These are phyloP conservation scores for Sporobolomyces phaffii DNA, from an alignment of 768 basidiomycete genomes.

Conservation along the genomic window DNA sequence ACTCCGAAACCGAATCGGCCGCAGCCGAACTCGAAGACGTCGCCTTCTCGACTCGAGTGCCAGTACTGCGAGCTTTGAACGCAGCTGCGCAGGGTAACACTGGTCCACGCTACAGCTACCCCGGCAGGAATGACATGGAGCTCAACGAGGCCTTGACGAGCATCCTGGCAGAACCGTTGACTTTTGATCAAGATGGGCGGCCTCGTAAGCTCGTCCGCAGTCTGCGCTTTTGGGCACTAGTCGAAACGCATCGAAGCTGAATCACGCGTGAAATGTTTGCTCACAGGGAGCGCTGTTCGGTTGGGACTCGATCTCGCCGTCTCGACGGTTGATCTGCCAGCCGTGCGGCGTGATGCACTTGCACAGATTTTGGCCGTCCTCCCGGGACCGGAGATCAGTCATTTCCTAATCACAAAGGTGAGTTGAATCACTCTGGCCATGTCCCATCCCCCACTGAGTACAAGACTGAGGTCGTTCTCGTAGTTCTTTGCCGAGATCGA, in stretches of 20 bases:
- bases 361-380: slow-evolving; percentile 33
- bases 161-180: slow-evolving; percentile 33
- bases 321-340: slow-evolving; percentile 20
- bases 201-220: slow-evolving; percentile 17
- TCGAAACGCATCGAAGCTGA: neutral
- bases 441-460: too few relatives aligned
- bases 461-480: too few relatives aligned
- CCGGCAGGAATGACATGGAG: slow-evolving; percentile 24
- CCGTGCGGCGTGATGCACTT: slow-evolving; percentile 16
- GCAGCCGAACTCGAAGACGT: slow-evolving; percentile 33
- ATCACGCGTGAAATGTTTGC: too few relatives aligned
- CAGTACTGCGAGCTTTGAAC: slow-evolving; percentile 23
- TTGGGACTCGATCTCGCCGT: slow-evolving; percentile 39
- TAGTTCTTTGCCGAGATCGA: slow-evolving; percentile 22
- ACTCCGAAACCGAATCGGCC: slow-evolving; percentile 35
- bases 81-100: slow-evolving; percentile 12
- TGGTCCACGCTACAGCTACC: slow-evolving; percentile 1
- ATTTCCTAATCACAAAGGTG: slow-evolving; percentile 21
- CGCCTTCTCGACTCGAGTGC: slow-evolving; percentile 32
- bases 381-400: slow-evolving; percentile 26
- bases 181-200: slow-evolving; percentile 37
- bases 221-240: neutral
- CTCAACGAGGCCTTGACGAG: slow-evolving; percentile 21
- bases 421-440: too few relatives aligned
- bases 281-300: slow-evolving; percentile 20